Percentiles rank a stretch among this genome's conserved stretches.
These are phyloP conservation scores for Mycena chlorophos DNA, from an alignment of 768 basidiomycete genomes.

Conservation along the genomic window DNA sequence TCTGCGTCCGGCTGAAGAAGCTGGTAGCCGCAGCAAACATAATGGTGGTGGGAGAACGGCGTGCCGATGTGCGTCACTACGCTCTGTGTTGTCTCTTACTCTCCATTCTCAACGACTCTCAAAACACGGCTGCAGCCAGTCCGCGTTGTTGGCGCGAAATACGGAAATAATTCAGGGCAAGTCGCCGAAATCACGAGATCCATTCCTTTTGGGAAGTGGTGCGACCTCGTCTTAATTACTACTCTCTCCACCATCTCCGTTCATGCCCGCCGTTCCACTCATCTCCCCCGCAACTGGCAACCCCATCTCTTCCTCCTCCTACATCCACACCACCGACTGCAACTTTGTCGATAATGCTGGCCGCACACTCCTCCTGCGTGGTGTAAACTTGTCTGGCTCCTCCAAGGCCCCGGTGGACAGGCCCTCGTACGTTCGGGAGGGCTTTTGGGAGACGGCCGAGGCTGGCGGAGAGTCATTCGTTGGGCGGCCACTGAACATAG, in stretches of 20 bases:
- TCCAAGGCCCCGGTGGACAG: conserved; percentile 78
- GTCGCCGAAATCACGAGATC: not conserved
- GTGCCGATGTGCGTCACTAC: not conserved
- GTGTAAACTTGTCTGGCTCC: conserved; percentile 92
- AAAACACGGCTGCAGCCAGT: not conserved
- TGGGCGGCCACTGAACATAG: conserved; percentile 77
- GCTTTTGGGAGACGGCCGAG: conserved; percentile 83
- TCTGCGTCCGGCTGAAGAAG: conserved; percentile 78
- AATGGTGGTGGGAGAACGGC: not conserved
- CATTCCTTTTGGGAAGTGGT: not conserved
- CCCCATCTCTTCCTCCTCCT: conserved; percentile 47
- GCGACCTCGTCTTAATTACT: not conserved
- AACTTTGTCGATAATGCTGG: conserved; percentile 75
- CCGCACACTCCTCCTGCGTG: conserved; percentile 80
- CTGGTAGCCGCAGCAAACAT: conserved; percentile 85
- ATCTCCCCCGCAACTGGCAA: conserved; percentile 59
- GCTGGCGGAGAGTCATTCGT: conserved; percentile 68
- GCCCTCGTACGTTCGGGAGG: conserved; percentile 66
- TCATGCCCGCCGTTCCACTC: conserved; percentile 58
- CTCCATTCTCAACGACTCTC: too few relatives aligned
- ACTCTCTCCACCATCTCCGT: not conserved
- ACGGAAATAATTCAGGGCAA: not conserved
- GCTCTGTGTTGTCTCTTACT: too few relatives aligned
- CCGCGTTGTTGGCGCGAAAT: not conserved
- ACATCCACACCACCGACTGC: conserved; percentile 64